Conservation (phyloP, 306 rosid species). For the Gillenia trifoliata region DNA sequence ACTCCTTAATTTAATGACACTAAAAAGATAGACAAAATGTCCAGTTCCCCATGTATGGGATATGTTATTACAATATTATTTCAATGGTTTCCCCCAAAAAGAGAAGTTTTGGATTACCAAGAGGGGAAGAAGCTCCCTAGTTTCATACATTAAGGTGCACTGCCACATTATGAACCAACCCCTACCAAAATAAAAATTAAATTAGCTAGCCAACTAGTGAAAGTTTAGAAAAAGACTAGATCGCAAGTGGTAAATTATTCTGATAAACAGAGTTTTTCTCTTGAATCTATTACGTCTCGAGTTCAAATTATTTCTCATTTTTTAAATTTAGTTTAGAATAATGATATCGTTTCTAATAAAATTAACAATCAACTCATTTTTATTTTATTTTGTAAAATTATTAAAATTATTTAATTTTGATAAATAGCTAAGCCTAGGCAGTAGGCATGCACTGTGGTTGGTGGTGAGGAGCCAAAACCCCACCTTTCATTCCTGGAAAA, state of each 20-base stretch:
- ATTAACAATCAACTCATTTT: not conserved
- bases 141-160: conserved; percentile 9
- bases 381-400: not conserved
- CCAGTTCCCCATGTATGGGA: conserved; percentile 38
- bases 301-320: no score
- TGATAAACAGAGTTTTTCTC: no score
- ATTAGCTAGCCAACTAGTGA: not conserved
- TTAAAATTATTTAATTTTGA: not conserved
- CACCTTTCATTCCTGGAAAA: conserved; percentile 5
- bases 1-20: conserved; percentile 21
- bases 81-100: not conserved
- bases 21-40: conserved; percentile 4
- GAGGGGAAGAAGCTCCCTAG: conserved; percentile 7
- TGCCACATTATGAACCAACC: conserved; percentile 19
- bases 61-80: not conserved
- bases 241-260: not conserved
- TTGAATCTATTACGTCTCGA: no score
- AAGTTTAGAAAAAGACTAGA: not conserved
- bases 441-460: conserved; percentile 59
- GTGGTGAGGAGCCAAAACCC: conserved; percentile 44
- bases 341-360: no score
- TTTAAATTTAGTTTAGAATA: no score
- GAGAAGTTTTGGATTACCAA: conserved; percentile 6
- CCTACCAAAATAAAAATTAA: conserved; percentile 13
- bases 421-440: conserved; percentile 39